Percentiles rank a stretch among this genome's conserved stretches.
Evolutionary conservation across 108 stramenopile genomes (phyloP).

Genomic region (Nitzschia palea): DNA sequence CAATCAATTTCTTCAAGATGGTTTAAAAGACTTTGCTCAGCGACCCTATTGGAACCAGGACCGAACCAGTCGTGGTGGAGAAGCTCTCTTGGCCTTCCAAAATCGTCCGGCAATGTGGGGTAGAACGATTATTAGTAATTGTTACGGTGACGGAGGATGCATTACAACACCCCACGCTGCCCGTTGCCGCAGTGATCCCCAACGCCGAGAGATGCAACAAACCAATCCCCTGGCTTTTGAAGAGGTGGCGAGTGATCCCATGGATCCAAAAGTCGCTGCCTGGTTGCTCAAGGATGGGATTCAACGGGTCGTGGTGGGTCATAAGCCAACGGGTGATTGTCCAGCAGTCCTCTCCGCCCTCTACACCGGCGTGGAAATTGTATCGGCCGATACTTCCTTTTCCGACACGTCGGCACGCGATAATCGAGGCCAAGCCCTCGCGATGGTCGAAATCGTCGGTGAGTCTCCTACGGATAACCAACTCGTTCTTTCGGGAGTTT

Average conservation of each 20-base stretch:
- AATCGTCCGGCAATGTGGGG: conserved; percentile 67
- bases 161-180: conserved; percentile 44
- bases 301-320: conserved; percentile 63
- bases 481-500: conserved; percentile 36
- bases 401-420: conserved; percentile 32
- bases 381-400: conserved; percentile 60
- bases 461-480: conserved; percentile 21
- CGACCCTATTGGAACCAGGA: conserved; percentile 52
- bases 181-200: conserved; percentile 29
- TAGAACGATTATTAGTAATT: conserved; percentile 60
- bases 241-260: conserved; percentile 51
- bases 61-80: conserved; percentile 55
- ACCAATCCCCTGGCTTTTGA: conserved; percentile 54
- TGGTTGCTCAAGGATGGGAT: conserved; percentile 54
- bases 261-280: conserved; percentile 46
- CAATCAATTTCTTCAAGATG: conserved; percentile 40
- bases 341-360: conserved; percentile 51
- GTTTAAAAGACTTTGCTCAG: conserved; percentile 41
- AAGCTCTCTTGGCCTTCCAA: conserved; percentile 56
- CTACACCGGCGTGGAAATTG: conserved; percentile 55
- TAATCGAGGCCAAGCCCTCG: conserved; percentile 46
- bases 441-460: conserved; percentile 54
- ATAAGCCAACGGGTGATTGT: conserved; percentile 71
- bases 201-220: conserved; percentile 18
- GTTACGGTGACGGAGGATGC: conserved; percentile 60